Evolutionary conservation across 345 rosid species (phyloP).

Genomic region (Eucalyptus leucophloia): DNA sequence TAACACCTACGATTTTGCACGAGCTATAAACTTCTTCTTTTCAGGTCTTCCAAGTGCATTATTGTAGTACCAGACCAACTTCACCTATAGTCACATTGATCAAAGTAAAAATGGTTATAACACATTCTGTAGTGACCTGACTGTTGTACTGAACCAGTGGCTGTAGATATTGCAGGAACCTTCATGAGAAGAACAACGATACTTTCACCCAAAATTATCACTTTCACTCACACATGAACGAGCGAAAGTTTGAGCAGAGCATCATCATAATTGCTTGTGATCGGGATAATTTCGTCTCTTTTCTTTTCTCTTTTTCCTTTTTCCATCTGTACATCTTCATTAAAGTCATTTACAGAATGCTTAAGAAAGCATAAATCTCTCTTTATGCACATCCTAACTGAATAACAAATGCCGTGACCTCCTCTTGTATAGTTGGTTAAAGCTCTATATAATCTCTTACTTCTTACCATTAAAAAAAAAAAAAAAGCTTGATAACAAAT

Average conservation of each 20-base stretch:
- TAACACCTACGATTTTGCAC: slow-evolving; percentile 44
- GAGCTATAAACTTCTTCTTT: slow-evolving; percentile 80
- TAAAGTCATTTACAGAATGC: not conserved
- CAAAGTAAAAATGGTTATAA: not conserved
- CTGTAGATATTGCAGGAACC: not conserved
- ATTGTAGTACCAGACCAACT: slow-evolving; percentile 85
- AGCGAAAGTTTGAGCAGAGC: not conserved
- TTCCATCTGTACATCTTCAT: not conserved
- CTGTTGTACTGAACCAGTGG: not conserved
- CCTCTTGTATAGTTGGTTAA: no score
- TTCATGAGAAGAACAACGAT: not conserved
- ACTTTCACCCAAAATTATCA: not conserved
- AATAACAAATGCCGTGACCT: not conserved
- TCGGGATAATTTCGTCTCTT: not conserved
- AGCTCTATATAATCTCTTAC: no score
- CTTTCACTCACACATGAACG: not conserved
- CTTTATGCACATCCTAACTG: not conserved
- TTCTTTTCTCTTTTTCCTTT: not conserved
- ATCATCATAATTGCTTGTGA: not conserved
- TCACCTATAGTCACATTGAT: slow-evolving; percentile 31
- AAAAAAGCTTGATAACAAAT: not conserved
- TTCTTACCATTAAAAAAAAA: no score
- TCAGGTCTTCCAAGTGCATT: slow-evolving; percentile 83
- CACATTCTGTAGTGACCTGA: not conserved
- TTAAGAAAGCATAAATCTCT: not conserved